Base-by-base conservation (phyloP, 805 yeast genomes). In the Komagataella mondaviorum region DNA sequence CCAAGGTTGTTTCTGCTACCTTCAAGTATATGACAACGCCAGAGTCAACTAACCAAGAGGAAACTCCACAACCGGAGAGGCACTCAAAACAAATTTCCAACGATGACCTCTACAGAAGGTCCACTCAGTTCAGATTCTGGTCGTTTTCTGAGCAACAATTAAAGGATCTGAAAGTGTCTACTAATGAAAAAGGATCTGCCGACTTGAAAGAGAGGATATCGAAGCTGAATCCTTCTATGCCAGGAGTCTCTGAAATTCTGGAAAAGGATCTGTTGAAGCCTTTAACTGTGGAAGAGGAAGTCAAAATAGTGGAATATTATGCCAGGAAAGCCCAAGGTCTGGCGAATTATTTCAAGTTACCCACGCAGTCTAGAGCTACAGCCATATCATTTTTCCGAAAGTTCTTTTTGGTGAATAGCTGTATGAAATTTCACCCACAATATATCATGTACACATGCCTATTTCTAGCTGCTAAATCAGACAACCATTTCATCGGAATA, bases 391-490 rank as follows among this genome's bases (percentile, higher is more conserved):
- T 84, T 60, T 78, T 93, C 63, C 79, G 82, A 61, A 80, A 83
- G 61, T 93, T 93, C 64, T 93, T 83, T 63, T 70, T 93, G 44
- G 74, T 75, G 22, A 81, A 89, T 63, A 82, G 91, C 23, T 91
- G 86, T 23, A 82, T 89, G 88, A 89, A 88, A 56, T 79, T 77
- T 59, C 93, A 88, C 59, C 99, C 99, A 8, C 86, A 87, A 60
- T 77, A 81, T 53, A 74, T 93, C 17, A 73, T 93, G 67, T 76
- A 80, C 51, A 84, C 95, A 1, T 84, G 96, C 55, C 76, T 93
- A 10, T 93, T 89, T 63, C 70, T 93, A 39, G 96, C 97, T 5
- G 90, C 96, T 46, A 93, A 93, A 66, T 79, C 90, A 16, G 99
- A 93, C 61, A 91, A 93, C 67, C 83, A 80, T 63, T 91, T 90